These are phyloP conservation scores for Rhodocollybia butyracea DNA, from an alignment of 768 basidiomycete genomes.

Conservation along the genomic window DNA sequence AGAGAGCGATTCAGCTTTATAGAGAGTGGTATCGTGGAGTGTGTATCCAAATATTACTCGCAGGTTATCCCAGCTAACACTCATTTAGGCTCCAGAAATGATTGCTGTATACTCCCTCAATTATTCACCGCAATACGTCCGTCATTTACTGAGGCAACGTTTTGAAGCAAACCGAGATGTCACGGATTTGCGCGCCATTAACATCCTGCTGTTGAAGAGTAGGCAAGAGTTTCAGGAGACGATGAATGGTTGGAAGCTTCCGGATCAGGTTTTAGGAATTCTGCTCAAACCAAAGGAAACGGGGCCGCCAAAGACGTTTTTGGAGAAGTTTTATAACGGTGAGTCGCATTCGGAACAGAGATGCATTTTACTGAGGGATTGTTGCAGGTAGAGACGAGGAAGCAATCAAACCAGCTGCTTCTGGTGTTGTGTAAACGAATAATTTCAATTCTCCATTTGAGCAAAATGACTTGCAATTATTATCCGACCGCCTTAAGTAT, in stretches of 20 bases:
- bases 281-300: conserved; percentile 46
- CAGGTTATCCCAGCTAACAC: neutral
- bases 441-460: too few relatives aligned
- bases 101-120: conserved; percentile 77
- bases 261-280: conserved; percentile 74
- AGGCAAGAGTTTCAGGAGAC: conserved; percentile 91
- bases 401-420: conserved; percentile 65
- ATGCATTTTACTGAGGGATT: conserved; percentile 4
- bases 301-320: conserved; percentile 51
- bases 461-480: too few relatives aligned
- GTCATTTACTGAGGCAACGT: conserved; percentile 77
- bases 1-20: conserved; percentile 75
- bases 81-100: conserved; percentile 83
- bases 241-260: conserved; percentile 92
- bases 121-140: conserved; percentile 71
- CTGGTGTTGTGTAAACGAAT: conserved; percentile 32
- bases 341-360: conserved; percentile 20
- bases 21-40: conserved; percentile 93
- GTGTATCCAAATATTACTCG: conserved; percentile 29
- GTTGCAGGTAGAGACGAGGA: conserved; percentile 71
- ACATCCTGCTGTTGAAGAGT: conserved; percentile 81
- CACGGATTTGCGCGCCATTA: conserved; percentile 77
- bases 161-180: conserved; percentile 87
- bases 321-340: conserved; percentile 88
- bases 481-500: too few relatives aligned